Base-by-base conservation (phyloP, 495 filamentous ascomycete species). In the Saxispiralis lemnorum region DNA sequence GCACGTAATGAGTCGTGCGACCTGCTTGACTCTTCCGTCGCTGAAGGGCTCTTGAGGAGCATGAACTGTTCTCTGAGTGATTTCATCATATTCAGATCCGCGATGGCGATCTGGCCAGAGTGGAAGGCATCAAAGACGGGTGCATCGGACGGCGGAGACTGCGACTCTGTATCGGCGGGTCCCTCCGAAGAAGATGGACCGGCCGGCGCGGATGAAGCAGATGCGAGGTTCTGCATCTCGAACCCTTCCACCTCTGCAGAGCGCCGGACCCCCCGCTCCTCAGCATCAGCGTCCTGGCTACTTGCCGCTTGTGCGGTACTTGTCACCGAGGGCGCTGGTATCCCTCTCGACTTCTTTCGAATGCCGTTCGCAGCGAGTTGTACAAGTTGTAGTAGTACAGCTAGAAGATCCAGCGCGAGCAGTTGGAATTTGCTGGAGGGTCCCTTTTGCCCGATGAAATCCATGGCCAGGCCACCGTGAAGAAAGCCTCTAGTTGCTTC, bases 401-500 rank as follows among this genome's bases (percentile, higher is more conserved):
- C 64, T 1, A 79, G 47, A 17, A 76, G 17, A 56, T 93, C 85
- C 36, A 84, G 63, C 2, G 63, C 46, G 6, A 84, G 53, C 19
- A 87, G 68, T 32, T 72, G 65, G 10, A 78, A 57, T 48, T 72
- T 75, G 33, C 78, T 73, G 0, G 75, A 71, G 6, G 85, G 82
- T 20, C 76, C 76, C 55, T 73, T 73, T 63, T 92, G 83, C 7
- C 86, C 86, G 44, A 93, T 76, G 55, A 94, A 87, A 59, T 93
- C 81, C 46, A 93, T 76, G 34, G 89, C 68, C 28, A 93, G 56
- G 7, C 86, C 83, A 16, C 86, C 86, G 56, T 93, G 83, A 1
- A 89, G 66, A 56, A 92, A 89, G 6, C 79, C 82, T 38, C 83
- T 68, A 18, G 78, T 77, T 30, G 75, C 71, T 61, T 93, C 84